A percentile compares a stretch with the other conserved stretches of the same genome.
These are phyloP conservation scores for Fusarium solani-melongenae DNA, from an alignment of 2,329 filamentous ascomycete species.

Conservation along the genomic window DNA sequence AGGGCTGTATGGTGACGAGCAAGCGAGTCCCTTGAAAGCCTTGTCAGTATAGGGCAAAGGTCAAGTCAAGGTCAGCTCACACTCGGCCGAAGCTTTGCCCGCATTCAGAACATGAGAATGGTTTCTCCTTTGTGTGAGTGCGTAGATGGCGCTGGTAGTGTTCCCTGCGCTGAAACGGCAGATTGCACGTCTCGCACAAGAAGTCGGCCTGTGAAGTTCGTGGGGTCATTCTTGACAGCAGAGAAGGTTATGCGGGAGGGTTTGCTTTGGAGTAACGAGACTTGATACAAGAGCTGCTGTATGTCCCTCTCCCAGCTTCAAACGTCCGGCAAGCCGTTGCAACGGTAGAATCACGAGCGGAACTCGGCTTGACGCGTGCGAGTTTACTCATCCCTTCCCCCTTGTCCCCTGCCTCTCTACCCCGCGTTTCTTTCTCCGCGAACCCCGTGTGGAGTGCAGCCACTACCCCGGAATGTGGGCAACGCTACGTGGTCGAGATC, in stretches of 20 bases:
- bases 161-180: conserved; percentile 6
- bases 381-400: background rate
- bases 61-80: background rate
- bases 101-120: conserved; percentile 8
- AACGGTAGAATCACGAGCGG: background rate
- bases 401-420: background rate
- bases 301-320: background rate
- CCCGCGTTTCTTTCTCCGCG: background rate
- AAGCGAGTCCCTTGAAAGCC: background rate
- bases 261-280: background rate
- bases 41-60: background rate
- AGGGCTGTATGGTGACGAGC: conserved; percentile 8
- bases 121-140: conserved; percentile 12
- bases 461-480: background rate
- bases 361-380: background rate
- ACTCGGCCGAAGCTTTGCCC: conserved; percentile 13
- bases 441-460: background rate
- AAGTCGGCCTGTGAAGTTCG: background rate
- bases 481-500: background rate
- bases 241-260: background rate
- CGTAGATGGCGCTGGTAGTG: conserved; percentile 4
- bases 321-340: background rate
- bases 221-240: background rate
- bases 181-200: conserved; percentile 6
- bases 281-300: background rate